Evolutionary conservation across 768 basidiomycete genomes (phyloP), one percentile per base, ranked within the genome.

Genomic region (Agrocybe chaxingu): DNA sequence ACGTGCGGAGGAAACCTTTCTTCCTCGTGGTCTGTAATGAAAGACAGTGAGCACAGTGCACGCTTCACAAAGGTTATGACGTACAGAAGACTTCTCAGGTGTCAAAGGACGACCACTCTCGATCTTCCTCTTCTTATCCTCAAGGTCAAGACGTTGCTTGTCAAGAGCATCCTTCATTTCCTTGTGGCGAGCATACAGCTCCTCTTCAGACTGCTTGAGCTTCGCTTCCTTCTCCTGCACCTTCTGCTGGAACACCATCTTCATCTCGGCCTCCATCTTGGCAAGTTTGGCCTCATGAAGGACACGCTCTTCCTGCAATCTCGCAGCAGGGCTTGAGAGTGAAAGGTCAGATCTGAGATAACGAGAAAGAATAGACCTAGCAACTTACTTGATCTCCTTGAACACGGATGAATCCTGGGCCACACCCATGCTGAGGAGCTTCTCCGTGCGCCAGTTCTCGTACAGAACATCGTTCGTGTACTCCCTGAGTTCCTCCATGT

Each of bases 231-330:
- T 98, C 70, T 99, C 97, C 68, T 94, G 92, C 48, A 99, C 97
- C 71, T 99, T 99, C 73, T 98, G 97, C 67, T 95, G 94, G 93
- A 99, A 99, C 61, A 99, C 97, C 92, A 96, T 93, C 84, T 98
- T 98, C 97, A 99, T 99, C 79, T 98, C 97, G 49, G 94, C 90
- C 75, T 99, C 97, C 88, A 98, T 98, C 85, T 99, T 99, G 49
- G 92, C 83, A 48, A 99, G 83, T 70, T 98, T 98, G 59, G 91
- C 89, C 73, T 99, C 96, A 72, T 99, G 96, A 64, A 98, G 70
- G 46, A 92, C 78, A 50, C 97, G 90, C 66, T 99, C 97, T 66
- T 99, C 97, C 57, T 95, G 93, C 74, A 92, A 82, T 70, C 93
- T 89, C 52, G 89, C 91, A 43, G 95, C 95, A 55, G 97, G 97